These are phyloP conservation scores for Melaleuca quinquenervia DNA, from an alignment of 345 rosid species.

Conservation along the genomic window DNA sequence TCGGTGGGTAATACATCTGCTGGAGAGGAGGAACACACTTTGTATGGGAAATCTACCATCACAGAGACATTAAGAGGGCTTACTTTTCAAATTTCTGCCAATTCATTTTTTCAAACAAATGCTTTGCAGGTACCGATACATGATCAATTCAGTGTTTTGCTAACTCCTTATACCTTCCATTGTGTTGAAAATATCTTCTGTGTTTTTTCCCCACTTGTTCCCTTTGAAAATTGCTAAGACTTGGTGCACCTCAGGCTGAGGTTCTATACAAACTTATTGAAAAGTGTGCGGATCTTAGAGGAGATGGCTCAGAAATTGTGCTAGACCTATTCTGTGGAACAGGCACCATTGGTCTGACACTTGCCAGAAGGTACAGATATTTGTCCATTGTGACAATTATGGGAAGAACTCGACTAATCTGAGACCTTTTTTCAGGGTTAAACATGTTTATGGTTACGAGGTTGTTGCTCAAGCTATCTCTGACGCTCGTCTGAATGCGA, in stretches of 20 bases:
- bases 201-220: not conserved
- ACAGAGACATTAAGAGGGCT: conserved; percentile 76
- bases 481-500: conserved; percentile 68
- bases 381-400: not conserved
- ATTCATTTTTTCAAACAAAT: conserved; percentile 94
- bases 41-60: conserved; percentile 64
- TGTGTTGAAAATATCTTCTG: not conserved
- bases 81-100: conserved; percentile 85
- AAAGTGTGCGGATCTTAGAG: conserved; percentile 73
- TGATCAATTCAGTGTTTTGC: not conserved
- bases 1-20: conserved; percentile 87
- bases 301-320: conserved; percentile 86
- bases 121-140: conserved; percentile 51
- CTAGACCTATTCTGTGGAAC: conserved; percentile 96
- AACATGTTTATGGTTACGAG: conserved; percentile 87
- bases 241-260: conserved; percentile 56
- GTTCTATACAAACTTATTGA: conserved; percentile 78
- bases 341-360: conserved; percentile 87
- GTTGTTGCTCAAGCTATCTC: conserved; percentile 85
- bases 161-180: not conserved
- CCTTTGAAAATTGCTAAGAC: not conserved
- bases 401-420: not conserved
- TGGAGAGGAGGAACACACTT: conserved; percentile 84
- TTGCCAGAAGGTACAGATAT: conserved; percentile 53
- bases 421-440: conserved; percentile 31